Conservation (phyloP, 2,329 filamentous ascomycete genomes). For the Chrysosporium keratinophilum region DNA sequence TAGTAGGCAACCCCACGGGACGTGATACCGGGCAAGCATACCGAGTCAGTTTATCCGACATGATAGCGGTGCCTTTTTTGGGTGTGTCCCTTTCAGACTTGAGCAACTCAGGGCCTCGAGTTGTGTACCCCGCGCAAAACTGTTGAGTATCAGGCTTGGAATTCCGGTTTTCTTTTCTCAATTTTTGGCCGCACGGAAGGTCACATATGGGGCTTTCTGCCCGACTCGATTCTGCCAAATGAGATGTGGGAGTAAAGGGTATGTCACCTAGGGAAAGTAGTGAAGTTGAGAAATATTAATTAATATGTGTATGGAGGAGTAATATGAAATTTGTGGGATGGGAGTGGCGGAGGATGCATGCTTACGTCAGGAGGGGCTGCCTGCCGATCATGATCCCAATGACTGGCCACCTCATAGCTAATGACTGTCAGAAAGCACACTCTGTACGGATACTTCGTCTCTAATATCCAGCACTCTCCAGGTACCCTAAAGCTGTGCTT, state of each 20-base stretch:
- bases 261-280: not conserved
- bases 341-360: not conserved
- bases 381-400: no score
- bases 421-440: no score
- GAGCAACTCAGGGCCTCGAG: not conserved
- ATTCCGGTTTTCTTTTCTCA: no score
- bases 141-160: not conserved
- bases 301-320: not conserved
- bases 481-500: no score
- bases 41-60: slow-evolving; percentile 94
- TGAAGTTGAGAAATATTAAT: not conserved
- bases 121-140: not conserved
- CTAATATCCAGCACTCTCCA: no score
- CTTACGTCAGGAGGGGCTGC: not conserved
- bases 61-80: slow-evolving; percentile 35
- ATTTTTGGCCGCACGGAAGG: not conserved
- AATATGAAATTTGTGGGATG: slow-evolving; percentile 4
- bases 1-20: not conserved
- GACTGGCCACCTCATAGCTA: no score
- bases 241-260: no score
- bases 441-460: no score
- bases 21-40: slow-evolving; percentile 39
- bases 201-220: no score
- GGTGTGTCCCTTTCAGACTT: not conserved
- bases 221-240: no score